Evolutionary conservation across 1,139 yeast genomes (phyloP).

Genomic region (Blastobotrys indianensis): DNA sequence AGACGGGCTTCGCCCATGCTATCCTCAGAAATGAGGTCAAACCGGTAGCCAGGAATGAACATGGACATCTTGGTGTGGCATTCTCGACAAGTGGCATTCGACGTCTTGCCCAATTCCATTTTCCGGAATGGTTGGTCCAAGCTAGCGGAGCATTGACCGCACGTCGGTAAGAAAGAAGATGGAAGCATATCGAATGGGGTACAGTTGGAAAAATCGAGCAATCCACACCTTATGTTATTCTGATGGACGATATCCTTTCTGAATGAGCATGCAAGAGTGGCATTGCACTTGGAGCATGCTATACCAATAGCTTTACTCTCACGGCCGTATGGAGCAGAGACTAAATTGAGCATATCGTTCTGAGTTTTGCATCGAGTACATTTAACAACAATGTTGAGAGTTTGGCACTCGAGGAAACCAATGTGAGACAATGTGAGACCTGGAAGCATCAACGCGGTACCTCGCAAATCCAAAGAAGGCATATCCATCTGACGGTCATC

Average conservation of each 20-base stretch:
- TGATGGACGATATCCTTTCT: slow-evolving; percentile 35
- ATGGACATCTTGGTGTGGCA: slow-evolving; percentile 36
- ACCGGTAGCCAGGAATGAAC: slow-evolving; percentile 30
- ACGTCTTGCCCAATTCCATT: slow-evolving; percentile 32
- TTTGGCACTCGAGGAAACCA: slow-evolving; percentile 33
- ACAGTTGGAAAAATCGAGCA: slow-evolving; percentile 36
- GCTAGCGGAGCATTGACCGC: slow-evolving; percentile 33
- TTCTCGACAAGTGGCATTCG: slow-evolving; percentile 31
- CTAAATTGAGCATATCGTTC: slow-evolving; percentile 31
- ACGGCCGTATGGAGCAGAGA: slow-evolving; percentile 35
- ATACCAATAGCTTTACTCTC: slow-evolving; percentile 32
- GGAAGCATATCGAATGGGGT: slow-evolving; percentile 35
- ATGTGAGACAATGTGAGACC: slow-evolving; percentile 31
- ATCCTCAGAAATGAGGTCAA: slow-evolving; percentile 31
- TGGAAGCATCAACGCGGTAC: slow-evolving; percentile 33
- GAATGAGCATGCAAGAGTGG: slow-evolving; percentile 33
- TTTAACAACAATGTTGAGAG: slow-evolving; percentile 33
- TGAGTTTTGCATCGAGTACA: slow-evolving; percentile 37
- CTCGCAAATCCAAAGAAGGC: slow-evolving; percentile 26
- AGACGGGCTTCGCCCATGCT: slow-evolving; percentile 18
- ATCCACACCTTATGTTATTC: slow-evolving; percentile 30
- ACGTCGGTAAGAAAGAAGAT: slow-evolving; percentile 35
- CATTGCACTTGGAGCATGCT: slow-evolving; percentile 34
- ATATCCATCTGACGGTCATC: slow-evolving; percentile 8
- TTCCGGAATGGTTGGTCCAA: slow-evolving; percentile 28